Percentiles rank a stretch among this genome's conserved stretches.
phyloP scores from a whole-genome alignment of 208 protist species.

The Trichomonas tenax region DNA sequence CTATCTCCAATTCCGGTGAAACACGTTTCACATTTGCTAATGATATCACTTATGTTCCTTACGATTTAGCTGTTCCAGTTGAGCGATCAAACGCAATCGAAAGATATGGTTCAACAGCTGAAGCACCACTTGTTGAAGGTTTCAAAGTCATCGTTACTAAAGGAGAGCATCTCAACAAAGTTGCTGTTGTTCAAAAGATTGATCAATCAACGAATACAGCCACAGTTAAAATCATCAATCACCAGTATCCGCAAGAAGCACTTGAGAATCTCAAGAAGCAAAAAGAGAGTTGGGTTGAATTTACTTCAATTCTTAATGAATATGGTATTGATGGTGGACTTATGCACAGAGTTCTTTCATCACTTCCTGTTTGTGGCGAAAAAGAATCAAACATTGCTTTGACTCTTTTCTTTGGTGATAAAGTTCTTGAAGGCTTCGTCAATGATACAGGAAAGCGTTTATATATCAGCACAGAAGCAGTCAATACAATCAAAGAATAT shows the following conservation, averaged over 20 bases:
- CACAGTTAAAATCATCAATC: background rate
- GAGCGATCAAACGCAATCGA: background rate
- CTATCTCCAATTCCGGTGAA: background rate
- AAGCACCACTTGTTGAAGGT: background rate
- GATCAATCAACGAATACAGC: background rate
- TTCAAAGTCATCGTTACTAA: background rate
- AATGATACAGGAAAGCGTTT: background rate
- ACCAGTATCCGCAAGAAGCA: background rate
- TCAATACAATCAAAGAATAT: background rate
- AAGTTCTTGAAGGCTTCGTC: background rate
- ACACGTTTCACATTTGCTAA: background rate
- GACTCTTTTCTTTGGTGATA: background rate
- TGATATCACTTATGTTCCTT: background rate
- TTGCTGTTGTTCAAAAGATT: background rate
- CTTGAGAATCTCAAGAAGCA: background rate
- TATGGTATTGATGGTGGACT: background rate
- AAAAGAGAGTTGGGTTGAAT: background rate
- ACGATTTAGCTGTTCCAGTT: background rate
- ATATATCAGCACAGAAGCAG: background rate
- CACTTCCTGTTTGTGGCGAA: background rate
- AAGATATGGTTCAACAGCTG: background rate
- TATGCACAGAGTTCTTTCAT: background rate
- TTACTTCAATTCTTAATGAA: background rate
- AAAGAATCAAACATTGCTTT: background rate
- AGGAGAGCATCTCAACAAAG: background rate